Conservation (phyloP, 1,284 basidiomycete species). For the Moesziomyces parantarcticus region DNA sequence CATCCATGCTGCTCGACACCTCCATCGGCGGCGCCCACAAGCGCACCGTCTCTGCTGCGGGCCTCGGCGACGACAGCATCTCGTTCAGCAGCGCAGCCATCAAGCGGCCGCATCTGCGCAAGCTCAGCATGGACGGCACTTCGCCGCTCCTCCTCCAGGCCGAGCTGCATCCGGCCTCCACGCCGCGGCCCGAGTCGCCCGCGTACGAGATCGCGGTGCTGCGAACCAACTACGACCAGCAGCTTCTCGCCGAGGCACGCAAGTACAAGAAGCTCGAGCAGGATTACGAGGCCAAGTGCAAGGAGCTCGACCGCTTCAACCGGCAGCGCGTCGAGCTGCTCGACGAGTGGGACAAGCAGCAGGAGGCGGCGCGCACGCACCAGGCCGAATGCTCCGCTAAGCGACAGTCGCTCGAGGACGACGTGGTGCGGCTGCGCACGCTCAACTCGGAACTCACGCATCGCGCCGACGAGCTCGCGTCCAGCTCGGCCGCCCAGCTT, state of each 20-base stretch:
- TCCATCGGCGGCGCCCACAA: slow-evolving; percentile 23
- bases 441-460: slow-evolving; percentile 39
- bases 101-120: slow-evolving; percentile 33
- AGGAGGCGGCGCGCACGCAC: slow-evolving; percentile 33
- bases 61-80: slow-evolving; percentile 25
- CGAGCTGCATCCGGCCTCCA: slow-evolving; percentile 25
- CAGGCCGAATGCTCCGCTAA: slow-evolving; percentile 39
- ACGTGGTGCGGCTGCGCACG: slow-evolving; percentile 33
- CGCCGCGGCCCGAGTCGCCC: slow-evolving; percentile 32
- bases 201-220: slow-evolving; percentile 53
- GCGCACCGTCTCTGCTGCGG: slow-evolving; percentile 34
- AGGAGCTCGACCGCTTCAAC: slow-evolving; percentile 59
- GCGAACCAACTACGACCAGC: slow-evolving; percentile 55
- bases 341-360: slow-evolving; percentile 58
- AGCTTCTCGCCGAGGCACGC: slow-evolving; percentile 45
- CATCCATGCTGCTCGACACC: slow-evolving; percentile 32
- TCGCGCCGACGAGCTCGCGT: slow-evolving; percentile 26
- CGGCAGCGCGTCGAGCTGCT: slow-evolving; percentile 58
- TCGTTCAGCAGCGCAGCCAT: slow-evolving; percentile 17
- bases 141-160: slow-evolving; percentile 33
- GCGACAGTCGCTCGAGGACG: slow-evolving; percentile 37
- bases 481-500: slow-evolving; percentile 9
- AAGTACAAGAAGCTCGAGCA: slow-evolving; percentile 58
- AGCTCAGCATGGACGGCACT: slow-evolving; percentile 41
- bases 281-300: slow-evolving; percentile 50